phyloP scores from a whole-genome alignment of 1,284 basidiomycete species.

The Malassezia caprae region DNA sequence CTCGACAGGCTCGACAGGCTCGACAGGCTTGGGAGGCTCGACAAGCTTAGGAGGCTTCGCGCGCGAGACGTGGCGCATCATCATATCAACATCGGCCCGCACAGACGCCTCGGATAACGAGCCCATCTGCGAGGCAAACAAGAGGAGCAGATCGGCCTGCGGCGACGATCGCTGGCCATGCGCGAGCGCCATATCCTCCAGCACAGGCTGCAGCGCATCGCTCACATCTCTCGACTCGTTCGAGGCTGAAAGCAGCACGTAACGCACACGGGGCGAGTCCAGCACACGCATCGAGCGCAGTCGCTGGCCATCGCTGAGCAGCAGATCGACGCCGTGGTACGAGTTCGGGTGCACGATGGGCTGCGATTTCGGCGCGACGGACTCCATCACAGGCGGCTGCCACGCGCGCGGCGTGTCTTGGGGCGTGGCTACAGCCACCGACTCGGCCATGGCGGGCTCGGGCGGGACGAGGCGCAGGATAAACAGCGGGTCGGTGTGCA shows the following conservation, averaged over 20 bases:
- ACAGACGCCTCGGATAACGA: background rate
- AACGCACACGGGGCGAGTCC: constrained; percentile 9
- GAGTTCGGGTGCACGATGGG: background rate
- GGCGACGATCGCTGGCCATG: background rate
- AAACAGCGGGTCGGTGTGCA: constrained; percentile 73
- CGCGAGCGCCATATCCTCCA: background rate
- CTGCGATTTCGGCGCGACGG: background rate
- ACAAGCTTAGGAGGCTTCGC: background rate
- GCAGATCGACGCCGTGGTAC: constrained; percentile 7
- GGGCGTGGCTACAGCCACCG: background rate
- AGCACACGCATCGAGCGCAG: constrained; percentile 6
- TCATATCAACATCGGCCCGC: constrained; percentile 3
- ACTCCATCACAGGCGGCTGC: background rate
- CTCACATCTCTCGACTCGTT: constrained; percentile 9
- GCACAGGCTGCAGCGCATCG: background rate
- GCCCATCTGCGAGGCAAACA: constrained; percentile 3
- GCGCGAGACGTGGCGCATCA: background rate
- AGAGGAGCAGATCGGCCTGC: constrained; percentile 9
- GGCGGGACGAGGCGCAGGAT: constrained; percentile 53
- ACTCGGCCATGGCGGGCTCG: background rate
- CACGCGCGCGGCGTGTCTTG: background rate
- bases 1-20: too few species aligned
- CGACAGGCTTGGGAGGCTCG: too few species aligned
- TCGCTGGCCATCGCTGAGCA: constrained; percentile 3
- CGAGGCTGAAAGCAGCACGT: constrained; percentile 5